Evolutionary conservation across 257 asterid species (phyloP), one percentile per base, ranked within the genome.

Genomic region (Solanum ahanhuiri): DNA sequence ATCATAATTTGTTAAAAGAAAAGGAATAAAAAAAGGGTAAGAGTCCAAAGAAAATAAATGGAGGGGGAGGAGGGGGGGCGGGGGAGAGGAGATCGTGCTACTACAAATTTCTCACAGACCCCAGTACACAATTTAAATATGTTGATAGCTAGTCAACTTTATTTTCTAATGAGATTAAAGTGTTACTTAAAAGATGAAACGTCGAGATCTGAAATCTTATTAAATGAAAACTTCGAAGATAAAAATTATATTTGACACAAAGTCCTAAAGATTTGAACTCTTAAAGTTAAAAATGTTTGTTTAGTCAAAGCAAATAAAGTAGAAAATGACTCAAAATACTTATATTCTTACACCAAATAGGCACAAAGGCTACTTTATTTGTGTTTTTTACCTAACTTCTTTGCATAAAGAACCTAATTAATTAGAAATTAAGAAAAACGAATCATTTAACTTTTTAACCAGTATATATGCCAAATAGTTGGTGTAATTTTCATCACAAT

Each of bases 371-470:
- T 6, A 18, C 0, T 3, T 57, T 57, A 4, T 45, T 45, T 45
- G 6, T 0, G 1, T 12, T 54, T 54, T 54, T 8, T 0, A 1
- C 70, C 7, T 0, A 63, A n/a, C 15, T 60, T 58, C 0, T 63
- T n/a, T n/a, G 30, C 0, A 0, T 60, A 60, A 60, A 9, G 7
- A 60, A 60, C 31, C 3, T n/a, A 54, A 17, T 5, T 54, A 5
- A 54, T 17, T 17, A 25, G 22, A 51, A 2, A 15, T 15, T 51
- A 51, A 15, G 60, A 51, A 51, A 6, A 64, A 64, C 6, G 4
- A 64, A 64, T 11, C 8, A 23, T 64, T 11, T 11, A 23, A 64
- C 71, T 11, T 64, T 64, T 64, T 2, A 23, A 23, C 3, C 0
- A 2, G 2, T 1, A 17, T 54, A 51, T 64, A 66, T 66, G 35